Evolutionary conservation across 2,329 filamentous ascomycete genomes (phyloP).

Genomic region (Pseudogymnoascus sp.): DNA sequence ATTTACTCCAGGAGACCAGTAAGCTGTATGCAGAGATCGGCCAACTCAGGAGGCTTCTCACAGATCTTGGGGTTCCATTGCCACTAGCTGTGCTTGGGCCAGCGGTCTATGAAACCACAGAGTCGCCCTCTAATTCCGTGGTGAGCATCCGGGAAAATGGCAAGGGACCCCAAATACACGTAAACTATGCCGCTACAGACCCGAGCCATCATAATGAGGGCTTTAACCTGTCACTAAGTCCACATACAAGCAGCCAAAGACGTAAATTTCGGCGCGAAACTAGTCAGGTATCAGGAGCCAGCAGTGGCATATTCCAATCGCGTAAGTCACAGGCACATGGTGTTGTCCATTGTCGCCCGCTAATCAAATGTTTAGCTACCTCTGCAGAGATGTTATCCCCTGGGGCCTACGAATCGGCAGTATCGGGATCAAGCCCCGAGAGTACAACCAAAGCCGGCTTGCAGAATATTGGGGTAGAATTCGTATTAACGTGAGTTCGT

Average conservation of each 20-base stretch:
- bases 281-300: not conserved
- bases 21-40: conserved; percentile 19
- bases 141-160: not conserved
- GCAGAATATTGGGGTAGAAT: not conserved
- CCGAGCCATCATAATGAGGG: not conserved
- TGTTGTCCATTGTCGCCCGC: not conserved
- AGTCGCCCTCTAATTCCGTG: not conserved
- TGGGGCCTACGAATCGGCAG: not conserved
- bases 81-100: not conserved
- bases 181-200: conserved; percentile 17
- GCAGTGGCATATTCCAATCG: not conserved
- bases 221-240: not conserved
- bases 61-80: not conserved
- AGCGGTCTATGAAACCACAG: conserved; percentile 16
- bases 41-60: conserved; percentile 17
- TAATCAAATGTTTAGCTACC: not conserved
- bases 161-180: not conserved
- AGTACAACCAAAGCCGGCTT: not conserved
- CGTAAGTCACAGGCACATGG: not conserved
- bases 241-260: not conserved
- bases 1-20: conserved; percentile 20
- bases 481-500: not conserved
- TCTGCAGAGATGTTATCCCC: not conserved
- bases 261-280: not conserved
- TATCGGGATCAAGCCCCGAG: not conserved